Evolutionary conservation across 192 early-diverging fungal genomes (phyloP), one percentile per base, ranked within the genome.

Genomic region (Gryganskiella cystojenkinii): DNA sequence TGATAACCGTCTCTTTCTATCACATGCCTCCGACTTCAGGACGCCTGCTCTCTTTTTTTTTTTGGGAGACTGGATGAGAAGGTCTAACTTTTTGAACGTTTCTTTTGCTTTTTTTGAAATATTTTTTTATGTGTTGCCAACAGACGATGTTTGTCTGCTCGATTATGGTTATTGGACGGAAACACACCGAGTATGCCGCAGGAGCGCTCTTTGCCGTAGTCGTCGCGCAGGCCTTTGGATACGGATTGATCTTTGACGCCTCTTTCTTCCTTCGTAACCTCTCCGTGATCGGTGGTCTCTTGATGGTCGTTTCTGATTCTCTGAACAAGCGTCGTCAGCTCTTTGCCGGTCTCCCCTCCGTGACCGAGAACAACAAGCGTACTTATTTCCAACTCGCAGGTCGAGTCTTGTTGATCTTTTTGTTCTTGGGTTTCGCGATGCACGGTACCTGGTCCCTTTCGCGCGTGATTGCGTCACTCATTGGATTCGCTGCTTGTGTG

Each of bases 321-420:
- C 76, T 93, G 58, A 75, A 85, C 57, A 84, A 88, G 33, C 85
- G 86, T 31, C 88, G 89, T 28, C 90, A 91, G 33, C 87, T 96
- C 51, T 98, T 98, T 86, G 92, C 95, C 11, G 96, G 92, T 7
- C 78, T 99, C 44, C 96, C 96, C 52, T 88, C 88, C 35, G 69
- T 99, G 42, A 91, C 90, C 20, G 95, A 97, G 61, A 91, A 83
- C 60, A 89, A 95, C 82, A 91, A 91, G 64, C 86, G 90, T n/a
- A 94, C 90, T 57, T 99, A 99, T 64, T 86, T 99, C 56, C 91
- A 96, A 81, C 83, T 99, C 51, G 94, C 92, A 69, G 98, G 96
- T 5, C 91, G 98, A 34, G 87, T 99, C 24, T 84, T 99, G 13
- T 86, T 99, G 33, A 94, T 99, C 37, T 90, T 97, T 64, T 73